Evolutionary conservation across 345 rosid species (phyloP).

Genomic region (Melaleuca quinquenervia): DNA sequence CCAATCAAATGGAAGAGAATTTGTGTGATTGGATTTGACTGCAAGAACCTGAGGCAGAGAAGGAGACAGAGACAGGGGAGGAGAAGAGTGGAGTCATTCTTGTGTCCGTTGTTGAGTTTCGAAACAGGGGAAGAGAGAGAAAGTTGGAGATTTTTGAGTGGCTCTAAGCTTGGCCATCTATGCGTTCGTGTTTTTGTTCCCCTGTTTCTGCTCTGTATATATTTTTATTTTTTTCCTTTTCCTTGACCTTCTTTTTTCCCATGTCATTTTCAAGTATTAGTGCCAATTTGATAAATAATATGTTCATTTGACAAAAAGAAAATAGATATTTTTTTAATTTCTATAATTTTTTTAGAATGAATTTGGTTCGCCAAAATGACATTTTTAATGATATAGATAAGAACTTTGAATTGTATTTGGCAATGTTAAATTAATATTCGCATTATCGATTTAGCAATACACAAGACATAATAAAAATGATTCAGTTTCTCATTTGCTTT

Average conservation of each 20-base stretch:
- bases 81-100: neutral
- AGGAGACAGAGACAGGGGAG: too few relatives aligned
- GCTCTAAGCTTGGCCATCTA: constrained; percentile 33
- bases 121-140: constrained; percentile 4
- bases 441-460: accelerated
- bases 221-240: too few relatives aligned
- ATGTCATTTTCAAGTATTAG: neutral
- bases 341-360: neutral
- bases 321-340: too few relatives aligned
- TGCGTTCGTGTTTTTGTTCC: neutral
- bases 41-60: neutral
- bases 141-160: constrained; percentile 27
- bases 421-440: neutral
- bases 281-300: neutral
- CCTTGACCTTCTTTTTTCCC: too few relatives aligned
- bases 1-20: constrained; percentile 1
- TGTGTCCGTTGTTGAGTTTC: constrained; percentile 1
- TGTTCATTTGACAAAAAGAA: neutral
- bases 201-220: neutral
- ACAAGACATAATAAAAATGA: too few relatives aligned
- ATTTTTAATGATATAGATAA: neutral
- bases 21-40: constrained; percentile 4
- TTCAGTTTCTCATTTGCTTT: too few relatives aligned
- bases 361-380: neutral
- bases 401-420: neutral